These are phyloP conservation scores for Penicillium sp. DNA, from an alignment of 2,329 filamentous ascomycete species.

Conservation along the genomic window DNA sequence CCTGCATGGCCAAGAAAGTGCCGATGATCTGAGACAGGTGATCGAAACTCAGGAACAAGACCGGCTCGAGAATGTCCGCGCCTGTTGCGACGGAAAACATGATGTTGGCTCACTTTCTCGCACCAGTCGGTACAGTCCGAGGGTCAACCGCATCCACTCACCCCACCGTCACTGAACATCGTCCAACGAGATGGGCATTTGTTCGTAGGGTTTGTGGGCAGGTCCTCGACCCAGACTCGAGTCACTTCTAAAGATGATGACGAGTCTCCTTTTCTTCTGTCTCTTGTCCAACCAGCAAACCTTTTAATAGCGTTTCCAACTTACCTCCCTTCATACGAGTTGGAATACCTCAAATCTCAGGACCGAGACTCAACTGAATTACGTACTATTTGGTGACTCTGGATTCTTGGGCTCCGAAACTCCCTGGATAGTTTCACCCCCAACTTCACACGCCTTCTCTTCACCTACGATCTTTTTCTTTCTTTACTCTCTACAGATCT, in stretches of 20 bases:
- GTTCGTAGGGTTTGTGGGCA: constrained; percentile 23
- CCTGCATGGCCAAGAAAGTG: constrained; percentile 61
- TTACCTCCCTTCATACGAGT: not conserved
- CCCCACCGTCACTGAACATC: constrained; percentile 27
- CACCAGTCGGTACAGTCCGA: constrained; percentile 41
- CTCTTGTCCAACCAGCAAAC: constrained; percentile 9
- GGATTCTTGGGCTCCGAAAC: not conserved
- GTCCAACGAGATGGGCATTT: constrained; percentile 10
- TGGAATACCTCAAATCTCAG: not conserved
- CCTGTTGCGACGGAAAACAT: constrained; percentile 91
- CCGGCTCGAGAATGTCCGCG: constrained; percentile 87
- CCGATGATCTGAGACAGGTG: constrained; percentile 76
- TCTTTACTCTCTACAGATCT: constrained; percentile 2
- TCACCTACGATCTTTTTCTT: constrained; percentile 1
- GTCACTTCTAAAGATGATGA: constrained; percentile 18
- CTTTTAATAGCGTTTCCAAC: constrained; percentile 4
- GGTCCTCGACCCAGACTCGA: constrained; percentile 22
- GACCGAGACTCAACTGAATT: not conserved
- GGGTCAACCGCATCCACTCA: constrained; percentile 36
- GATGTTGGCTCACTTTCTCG: constrained; percentile 56
- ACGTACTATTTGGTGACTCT: not conserved
- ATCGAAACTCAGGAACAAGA: constrained; percentile 68
- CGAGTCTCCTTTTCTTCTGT: constrained; percentile 19
- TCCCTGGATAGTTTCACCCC: not conserved
- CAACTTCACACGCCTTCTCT: not conserved